Conservation (phyloP, 306 rosid genomes). For the Alnus rubra region DNA sequence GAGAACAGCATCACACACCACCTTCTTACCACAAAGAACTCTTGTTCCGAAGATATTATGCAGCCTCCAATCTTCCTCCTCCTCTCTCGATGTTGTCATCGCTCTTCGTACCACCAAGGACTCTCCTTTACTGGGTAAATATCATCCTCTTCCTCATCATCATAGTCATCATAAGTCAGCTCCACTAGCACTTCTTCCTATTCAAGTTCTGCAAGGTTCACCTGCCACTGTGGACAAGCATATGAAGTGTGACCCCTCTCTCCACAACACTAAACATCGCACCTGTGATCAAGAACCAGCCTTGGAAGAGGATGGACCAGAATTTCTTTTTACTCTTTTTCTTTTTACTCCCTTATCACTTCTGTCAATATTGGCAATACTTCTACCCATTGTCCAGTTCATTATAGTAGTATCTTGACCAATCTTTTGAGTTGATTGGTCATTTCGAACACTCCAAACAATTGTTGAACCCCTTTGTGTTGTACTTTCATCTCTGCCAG, state of each 20-base stretch:
- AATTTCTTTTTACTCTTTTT: not conserved
- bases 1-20: not conserved
- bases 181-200: not conserved
- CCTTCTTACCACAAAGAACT: not conserved
- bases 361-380: not conserved
- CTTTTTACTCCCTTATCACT: not conserved
- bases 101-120: not conserved
- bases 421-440: not conserved
- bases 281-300: not conserved
- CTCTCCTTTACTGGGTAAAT: not conserved
- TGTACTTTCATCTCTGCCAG: not conserved
- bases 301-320: not conserved
- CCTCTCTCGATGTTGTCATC: not conserved
- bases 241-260: not conserved
- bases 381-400: not conserved
- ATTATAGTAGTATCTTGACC: not conserved
- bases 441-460: not conserved
- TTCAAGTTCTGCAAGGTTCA: not conserved
- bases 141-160: not conserved
- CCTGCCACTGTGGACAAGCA: not conserved
- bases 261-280: not conserved
- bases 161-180: not conserved
- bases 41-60: not conserved
- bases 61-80: not conserved
- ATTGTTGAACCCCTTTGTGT: not conserved